These are phyloP conservation scores for Monascus purpureus DNA, from an alignment of 495 filamentous ascomycete species.

Conservation along the genomic window DNA sequence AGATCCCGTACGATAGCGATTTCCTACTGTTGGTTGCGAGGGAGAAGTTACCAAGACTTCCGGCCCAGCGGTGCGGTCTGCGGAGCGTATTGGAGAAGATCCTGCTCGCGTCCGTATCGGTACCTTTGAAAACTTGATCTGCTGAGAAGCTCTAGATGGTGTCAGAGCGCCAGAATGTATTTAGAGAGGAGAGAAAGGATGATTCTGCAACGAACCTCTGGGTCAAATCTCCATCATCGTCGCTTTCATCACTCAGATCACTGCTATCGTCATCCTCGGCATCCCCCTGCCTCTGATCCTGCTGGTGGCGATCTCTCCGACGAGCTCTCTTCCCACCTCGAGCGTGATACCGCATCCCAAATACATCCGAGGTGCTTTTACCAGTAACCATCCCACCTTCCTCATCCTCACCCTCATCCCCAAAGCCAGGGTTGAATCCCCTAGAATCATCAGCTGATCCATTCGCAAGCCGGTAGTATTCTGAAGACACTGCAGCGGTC, in stretches of 20 bases:
- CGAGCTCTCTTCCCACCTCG: slow-evolving; percentile 33
- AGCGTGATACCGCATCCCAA: slow-evolving; percentile 47
- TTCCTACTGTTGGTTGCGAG: slow-evolving; percentile 32
- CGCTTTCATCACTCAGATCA: slow-evolving; percentile 90
- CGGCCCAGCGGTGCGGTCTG: slow-evolving; percentile 33
- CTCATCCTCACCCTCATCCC: slow-evolving; percentile 63
- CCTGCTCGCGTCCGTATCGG: slow-evolving; percentile 75
- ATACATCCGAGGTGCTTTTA: slow-evolving; percentile 56
- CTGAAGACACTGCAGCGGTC: slow-evolving; percentile 51
- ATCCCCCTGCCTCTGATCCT: slow-evolving; percentile 51
- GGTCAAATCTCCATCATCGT: slow-evolving; percentile 60
- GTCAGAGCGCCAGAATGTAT: slow-evolving; percentile 7
- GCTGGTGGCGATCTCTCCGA: slow-evolving; percentile 28
- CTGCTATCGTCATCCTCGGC: slow-evolving; percentile 95
- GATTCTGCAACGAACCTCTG: slow-evolving; percentile 18
- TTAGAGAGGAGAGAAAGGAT: neutral
- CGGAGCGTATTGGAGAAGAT: slow-evolving; percentile 66
- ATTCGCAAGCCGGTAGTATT: slow-evolving; percentile 52
- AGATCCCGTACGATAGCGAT: slow-evolving; percentile 51
- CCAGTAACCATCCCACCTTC: slow-evolving; percentile 72
- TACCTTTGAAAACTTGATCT: slow-evolving; percentile 93
- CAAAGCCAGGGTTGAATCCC: slow-evolving; percentile 15
- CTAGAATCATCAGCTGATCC: slow-evolving; percentile 14
- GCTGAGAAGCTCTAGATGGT: slow-evolving; percentile 42
- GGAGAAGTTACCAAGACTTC: slow-evolving; percentile 44